phyloP scores from a whole-genome alignment of 148 eudicot genomes.

The Silene latifolia region DNA sequence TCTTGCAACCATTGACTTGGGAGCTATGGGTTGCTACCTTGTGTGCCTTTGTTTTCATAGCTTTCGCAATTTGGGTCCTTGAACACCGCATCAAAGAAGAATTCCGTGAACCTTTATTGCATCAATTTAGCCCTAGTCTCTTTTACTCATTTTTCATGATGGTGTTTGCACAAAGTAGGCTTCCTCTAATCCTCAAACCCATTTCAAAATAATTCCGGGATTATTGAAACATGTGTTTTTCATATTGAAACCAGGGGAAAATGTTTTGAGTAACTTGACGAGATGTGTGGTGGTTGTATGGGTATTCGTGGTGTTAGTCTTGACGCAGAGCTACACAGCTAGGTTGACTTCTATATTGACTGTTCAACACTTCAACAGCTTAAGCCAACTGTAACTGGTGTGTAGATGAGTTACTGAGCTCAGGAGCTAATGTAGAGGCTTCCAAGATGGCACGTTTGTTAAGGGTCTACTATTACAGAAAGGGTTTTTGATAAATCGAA shows the following conservation, averaged over 20 bases:
- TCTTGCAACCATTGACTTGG: slow-evolving; percentile 45
- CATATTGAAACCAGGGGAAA: slow-evolving; percentile 29
- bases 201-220: neutral
- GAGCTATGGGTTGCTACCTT: slow-evolving; percentile 47
- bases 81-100: slow-evolving; percentile 49
- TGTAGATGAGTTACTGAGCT: slow-evolving; percentile 30
- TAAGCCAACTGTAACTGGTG: slow-evolving; percentile 38
- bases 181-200: neutral
- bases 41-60: slow-evolving; percentile 37
- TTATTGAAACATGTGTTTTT: neutral
- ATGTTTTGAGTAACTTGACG: slow-evolving; percentile 33
- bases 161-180: slow-evolving; percentile 49
- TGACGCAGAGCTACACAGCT: slow-evolving; percentile 60
- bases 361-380: slow-evolving; percentile 46
- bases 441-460: slow-evolving; percentile 39
- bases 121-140: slow-evolving; percentile 43
- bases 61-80: slow-evolving; percentile 45
- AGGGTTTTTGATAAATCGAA: slow-evolving; percentile 27
- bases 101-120: slow-evolving; percentile 39
- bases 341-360: slow-evolving; percentile 53
- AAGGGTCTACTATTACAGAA: slow-evolving; percentile 21
- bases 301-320: slow-evolving; percentile 46
- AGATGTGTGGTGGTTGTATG: slow-evolving; percentile 46
- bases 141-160: slow-evolving; percentile 56
- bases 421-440: slow-evolving; percentile 38